A percentile compares a stretch with the other conserved stretches of the same genome.
phyloP scores from a whole-genome alignment of 1,284 basidiomycete species.

The Fistulinella cinereoalba region DNA sequence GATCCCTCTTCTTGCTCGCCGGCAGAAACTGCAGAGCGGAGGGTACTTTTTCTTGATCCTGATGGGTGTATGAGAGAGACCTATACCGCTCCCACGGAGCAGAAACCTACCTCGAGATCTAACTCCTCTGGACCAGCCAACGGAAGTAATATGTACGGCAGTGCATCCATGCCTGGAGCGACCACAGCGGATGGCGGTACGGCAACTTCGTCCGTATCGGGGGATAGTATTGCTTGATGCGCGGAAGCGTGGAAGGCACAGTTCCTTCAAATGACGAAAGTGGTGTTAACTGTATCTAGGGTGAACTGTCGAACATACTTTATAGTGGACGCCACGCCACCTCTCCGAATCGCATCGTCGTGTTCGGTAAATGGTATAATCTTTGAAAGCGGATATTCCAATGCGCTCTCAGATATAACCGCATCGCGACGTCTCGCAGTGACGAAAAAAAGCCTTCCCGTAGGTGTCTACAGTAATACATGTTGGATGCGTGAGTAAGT shows the following conservation, averaged over 20 bases:
- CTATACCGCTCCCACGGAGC: not conserved
- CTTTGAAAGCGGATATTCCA: constrained; percentile 81
- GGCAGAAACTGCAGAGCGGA: constrained; percentile 86
- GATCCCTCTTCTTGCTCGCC: constrained; percentile 80
- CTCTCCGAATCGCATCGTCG: constrained; percentile 77
- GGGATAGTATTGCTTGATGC: constrained; percentile 67
- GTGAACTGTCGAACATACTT: constrained; percentile 55
- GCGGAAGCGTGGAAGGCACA: constrained; percentile 69
- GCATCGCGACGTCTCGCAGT: constrained; percentile 51
- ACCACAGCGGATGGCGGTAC: constrained; percentile 53
- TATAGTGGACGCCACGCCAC: constrained; percentile 81
- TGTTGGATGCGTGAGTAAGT: constrained; percentile 2
- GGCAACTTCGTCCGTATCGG: constrained; percentile 49
- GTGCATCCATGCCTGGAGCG: constrained; percentile 78
- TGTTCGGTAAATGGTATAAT: constrained; percentile 88
- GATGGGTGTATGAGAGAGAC: constrained; percentile 9
- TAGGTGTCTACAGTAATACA: constrained; percentile 47
- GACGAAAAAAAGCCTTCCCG: constrained; percentile 71
- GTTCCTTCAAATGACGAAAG: constrained; percentile 50
- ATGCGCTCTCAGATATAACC: constrained; percentile 36
- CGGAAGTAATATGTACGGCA: constrained; percentile 84
- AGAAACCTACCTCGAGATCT: constrained; percentile 69
- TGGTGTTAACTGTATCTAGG: constrained; percentile 5
- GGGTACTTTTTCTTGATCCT: constrained; percentile 90
- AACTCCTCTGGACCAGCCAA: constrained; percentile 94